phyloP scores from a whole-genome alignment of 2,329 filamentous ascomycete species.

The Parastagonospora nodorum region DNA sequence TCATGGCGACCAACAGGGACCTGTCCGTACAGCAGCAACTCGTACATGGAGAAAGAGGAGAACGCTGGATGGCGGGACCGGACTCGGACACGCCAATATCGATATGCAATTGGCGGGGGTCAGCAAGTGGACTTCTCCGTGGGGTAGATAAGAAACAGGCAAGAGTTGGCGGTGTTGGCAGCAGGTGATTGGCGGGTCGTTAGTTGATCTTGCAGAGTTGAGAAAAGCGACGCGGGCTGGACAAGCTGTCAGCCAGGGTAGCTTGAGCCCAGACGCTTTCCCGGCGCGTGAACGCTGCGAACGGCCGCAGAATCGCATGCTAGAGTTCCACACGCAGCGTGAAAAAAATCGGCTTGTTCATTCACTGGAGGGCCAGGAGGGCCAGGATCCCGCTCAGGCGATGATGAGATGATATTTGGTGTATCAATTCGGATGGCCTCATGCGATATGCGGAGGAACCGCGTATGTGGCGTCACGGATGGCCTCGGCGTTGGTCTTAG shows the following conservation, averaged over 20 bases:
- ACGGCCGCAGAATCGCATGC: conserved; percentile 17
- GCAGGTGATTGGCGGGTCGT: conserved; percentile 28
- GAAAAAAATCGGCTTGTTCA: conserved; percentile 15
- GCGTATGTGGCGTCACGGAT: conserved; percentile 12
- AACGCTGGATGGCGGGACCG: conserved; percentile 10
- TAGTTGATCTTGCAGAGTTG: conserved; percentile 16
- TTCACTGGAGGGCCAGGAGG: conserved; percentile 1
- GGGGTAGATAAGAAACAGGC: conserved; percentile 32
- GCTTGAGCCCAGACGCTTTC: conserved; percentile 25
- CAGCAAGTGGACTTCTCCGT: conserved; percentile 23
- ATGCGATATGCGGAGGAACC: background rate
- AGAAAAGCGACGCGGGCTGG: conserved; percentile 16
- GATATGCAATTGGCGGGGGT: conserved; percentile 34
- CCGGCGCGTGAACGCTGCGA: conserved; percentile 20
- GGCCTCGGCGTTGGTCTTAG: conserved; percentile 22
- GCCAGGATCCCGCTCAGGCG: conserved; percentile 22
- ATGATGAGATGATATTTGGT: conserved; percentile 25
- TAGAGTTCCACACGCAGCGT: conserved; percentile 9
- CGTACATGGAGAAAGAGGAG: conserved; percentile 57
- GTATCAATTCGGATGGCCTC: background rate
- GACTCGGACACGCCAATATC: conserved; percentile 20
- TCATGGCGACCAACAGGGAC: conserved; percentile 62
- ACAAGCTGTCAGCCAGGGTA: conserved; percentile 17
- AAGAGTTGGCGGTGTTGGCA: conserved; percentile 7
- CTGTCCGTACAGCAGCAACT: conserved; percentile 65